Conservation (phyloP, 2,329 filamentous ascomycete genomes). For the Blastomyces emzantsi region DNA sequence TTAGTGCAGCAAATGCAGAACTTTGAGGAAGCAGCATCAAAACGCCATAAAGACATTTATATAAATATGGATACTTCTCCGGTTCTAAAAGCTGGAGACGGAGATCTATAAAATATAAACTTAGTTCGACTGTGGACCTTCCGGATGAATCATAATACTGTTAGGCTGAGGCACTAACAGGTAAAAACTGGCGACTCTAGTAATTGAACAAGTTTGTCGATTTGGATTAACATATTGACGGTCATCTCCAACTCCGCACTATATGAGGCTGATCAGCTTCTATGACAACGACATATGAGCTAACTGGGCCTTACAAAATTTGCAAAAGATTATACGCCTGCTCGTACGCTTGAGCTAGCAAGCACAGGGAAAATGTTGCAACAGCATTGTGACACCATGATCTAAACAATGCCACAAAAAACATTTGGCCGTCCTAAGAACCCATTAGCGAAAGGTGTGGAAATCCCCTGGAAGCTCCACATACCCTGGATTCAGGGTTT, state of each 20-base stretch:
- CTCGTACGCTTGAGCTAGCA: slow-evolving; percentile 94
- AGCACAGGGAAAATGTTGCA: slow-evolving; percentile 89
- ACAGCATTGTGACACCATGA: slow-evolving; percentile 99
- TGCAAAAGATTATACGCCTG: slow-evolving; percentile 94
- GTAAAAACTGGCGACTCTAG: slow-evolving; percentile 97
- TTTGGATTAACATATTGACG: slow-evolving; percentile 96
- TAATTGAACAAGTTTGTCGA: slow-evolving; percentile 94
- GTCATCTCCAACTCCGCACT: slow-evolving; percentile 98
- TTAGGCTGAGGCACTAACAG: slow-evolving; percentile 48
- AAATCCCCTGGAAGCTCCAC: slow-evolving; percentile 8
- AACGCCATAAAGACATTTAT: slow-evolving; percentile 95
- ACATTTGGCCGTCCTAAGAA: slow-evolving; percentile 74
- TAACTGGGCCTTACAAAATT: slow-evolving; percentile 64
- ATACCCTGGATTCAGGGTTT: slow-evolving; percentile 76
- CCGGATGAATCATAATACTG: background rate
- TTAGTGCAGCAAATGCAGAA: slow-evolving; percentile 89
- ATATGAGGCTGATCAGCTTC: slow-evolving; percentile 21
- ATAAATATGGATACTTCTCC: slow-evolving; percentile 87
- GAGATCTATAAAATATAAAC: slow-evolving; percentile 53
- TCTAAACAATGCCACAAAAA: slow-evolving; percentile 88
- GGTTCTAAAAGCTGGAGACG: slow-evolving; percentile 91
- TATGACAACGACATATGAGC: background rate
- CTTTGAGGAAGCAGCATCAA: slow-evolving; percentile 98
- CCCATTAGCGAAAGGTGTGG: slow-evolving; percentile 17
- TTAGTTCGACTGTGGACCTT: slow-evolving; percentile 15